Base-by-base conservation (phyloP, 2,329 filamentous ascomycete genomes). In the Ophiostoma angusticollis region DNA sequence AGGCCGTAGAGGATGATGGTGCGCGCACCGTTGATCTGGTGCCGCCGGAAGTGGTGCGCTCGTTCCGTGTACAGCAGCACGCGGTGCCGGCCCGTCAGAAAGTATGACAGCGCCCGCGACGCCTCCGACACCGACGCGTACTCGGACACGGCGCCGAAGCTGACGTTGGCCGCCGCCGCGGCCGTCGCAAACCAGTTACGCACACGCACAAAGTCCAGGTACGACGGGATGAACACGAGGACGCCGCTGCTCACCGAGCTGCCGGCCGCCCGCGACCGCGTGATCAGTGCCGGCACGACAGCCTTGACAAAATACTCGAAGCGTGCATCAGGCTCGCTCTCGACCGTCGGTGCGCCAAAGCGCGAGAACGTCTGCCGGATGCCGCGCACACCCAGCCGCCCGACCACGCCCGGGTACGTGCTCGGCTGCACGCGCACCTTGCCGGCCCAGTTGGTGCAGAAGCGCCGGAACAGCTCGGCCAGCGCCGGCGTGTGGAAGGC, bases 21-120 rank as follows among this genome's bases (percentile, higher is more conserved):
- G 57, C 78, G 79, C 12, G 91, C 85, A 17, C 91, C 91, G 25
- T 76, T 72, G 39, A 98, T 69, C 48, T 74, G 72, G 54, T 91
- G 86, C n/a, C 91, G 72, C 35, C 85, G 77, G 67, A 96, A 96
- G 59, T 98, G 91, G 60, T 98, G 91, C n/a, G 87, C 84, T 43
- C 91, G 78, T 57, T 93, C 89, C 2, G 87, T 93, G 61, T 96
- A 98, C 13, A 98, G 65, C 28, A 98, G 61, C 14, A 96, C 71
- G 16, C 76, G 76, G 55, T 95, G 83, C 13, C 86, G 71, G 5
- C 87, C 91, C 28, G 67, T 81, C 47, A 85, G 64, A 60, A 98
- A 96, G 55, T 95, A 84, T 11, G 83, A 87, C 18, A 89, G 72
- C 8, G 89, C 85, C 28, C 89, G 77, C 30, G 84, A 80, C 22